Percentiles rank a stretch among this genome's conserved stretches.
Evolutionary conservation across 2,329 filamentous ascomycete species (phyloP).

Genomic region (Parastagonospora nodorum): DNA sequence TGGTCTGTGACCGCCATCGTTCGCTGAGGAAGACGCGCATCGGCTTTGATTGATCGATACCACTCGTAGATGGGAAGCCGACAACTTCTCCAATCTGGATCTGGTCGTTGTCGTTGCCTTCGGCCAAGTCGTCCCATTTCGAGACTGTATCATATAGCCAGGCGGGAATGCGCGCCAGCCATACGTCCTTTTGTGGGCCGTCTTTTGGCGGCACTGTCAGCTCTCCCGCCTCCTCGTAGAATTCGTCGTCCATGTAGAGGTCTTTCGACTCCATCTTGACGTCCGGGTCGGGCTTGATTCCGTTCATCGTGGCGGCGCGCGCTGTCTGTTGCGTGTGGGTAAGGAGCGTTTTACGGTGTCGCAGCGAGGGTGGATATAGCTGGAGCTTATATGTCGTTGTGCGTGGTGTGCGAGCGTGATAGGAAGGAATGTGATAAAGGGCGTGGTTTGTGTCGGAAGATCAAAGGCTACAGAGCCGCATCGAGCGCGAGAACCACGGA

Average conservation of each 20-base stretch:
- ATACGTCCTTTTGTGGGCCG: constrained; percentile 36
- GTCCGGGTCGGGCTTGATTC: constrained; percentile 47
- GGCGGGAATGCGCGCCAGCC: constrained; percentile 47
- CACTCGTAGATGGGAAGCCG: constrained; percentile 31
- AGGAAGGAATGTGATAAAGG: background rate
- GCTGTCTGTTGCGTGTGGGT: background rate
- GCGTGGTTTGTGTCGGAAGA: background rate
- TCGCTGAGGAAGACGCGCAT: constrained; percentile 71
- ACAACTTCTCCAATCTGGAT: constrained; percentile 45
- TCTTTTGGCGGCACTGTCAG: constrained; percentile 39
- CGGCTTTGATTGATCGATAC: constrained; percentile 45
- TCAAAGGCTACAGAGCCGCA: constrained; percentile 11
- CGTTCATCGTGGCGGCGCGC: constrained; percentile 39
- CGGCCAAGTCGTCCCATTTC: constrained; percentile 42
- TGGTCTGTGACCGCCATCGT: constrained; percentile 68
- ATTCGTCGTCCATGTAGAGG: constrained; percentile 48
- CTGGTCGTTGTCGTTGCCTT: constrained; percentile 45
- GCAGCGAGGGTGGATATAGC: background rate
- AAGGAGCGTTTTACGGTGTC: background rate
- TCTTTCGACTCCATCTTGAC: constrained; percentile 43
- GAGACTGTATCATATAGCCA: constrained; percentile 47
- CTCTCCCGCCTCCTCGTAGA: constrained; percentile 52
- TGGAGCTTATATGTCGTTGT: background rate
- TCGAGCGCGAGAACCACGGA: constrained; percentile 8
- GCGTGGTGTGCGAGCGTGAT: constrained; percentile 5